Evolutionary conservation across 108 stramenopile genomes (phyloP).

Genomic region (Cyclotella cryptica): DNA sequence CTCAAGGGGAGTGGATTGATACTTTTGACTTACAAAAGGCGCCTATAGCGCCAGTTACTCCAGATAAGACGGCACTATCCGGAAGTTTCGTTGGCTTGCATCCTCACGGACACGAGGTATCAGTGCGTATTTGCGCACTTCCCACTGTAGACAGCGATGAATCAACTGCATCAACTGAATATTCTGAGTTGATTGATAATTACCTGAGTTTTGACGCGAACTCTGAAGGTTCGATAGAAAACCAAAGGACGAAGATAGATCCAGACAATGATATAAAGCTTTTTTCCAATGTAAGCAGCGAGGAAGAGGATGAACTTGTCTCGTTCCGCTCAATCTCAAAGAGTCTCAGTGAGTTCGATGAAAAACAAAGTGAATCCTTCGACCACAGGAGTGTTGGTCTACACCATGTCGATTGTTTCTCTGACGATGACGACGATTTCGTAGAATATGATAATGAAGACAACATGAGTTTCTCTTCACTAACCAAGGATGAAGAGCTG

Average conservation of each 20-base stretch:
- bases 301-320: constrained; percentile 18
- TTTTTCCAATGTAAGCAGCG: neutral
- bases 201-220: neutral
- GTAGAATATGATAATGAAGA: neutral
- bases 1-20: neutral
- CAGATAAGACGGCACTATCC: neutral
- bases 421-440: neutral
- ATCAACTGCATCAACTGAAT: neutral
- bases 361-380: neutral
- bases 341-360: neutral
- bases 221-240: neutral
- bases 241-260: neutral
- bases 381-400: neutral
- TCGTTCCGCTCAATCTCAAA: neutral
- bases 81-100: constrained; percentile 2
- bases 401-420: constrained; percentile 13
- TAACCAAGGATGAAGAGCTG: neutral
- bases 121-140: neutral
- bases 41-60: constrained; percentile 2
- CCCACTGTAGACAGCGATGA: constrained; percentile 6
- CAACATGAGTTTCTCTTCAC: constrained; percentile 4
- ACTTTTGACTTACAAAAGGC: neutral
- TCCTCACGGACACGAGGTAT: constrained; percentile 7
- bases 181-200: neutral
- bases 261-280: neutral